Conservation (phyloP, 257 asterid species). For the Ocimum tenuiflorum region DNA sequence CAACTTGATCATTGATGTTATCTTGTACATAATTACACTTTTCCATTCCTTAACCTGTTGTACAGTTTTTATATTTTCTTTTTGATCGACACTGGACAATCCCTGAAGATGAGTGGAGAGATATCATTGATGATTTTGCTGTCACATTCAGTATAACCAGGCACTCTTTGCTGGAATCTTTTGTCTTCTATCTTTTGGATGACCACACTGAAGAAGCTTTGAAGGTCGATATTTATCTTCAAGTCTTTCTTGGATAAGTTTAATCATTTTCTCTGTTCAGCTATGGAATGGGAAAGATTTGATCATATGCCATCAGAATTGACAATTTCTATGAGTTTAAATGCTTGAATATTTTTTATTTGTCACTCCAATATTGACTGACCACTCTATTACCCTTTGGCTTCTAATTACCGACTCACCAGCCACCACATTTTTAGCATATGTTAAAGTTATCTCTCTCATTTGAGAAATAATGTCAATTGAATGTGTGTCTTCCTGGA, state of each 20-base stretch:
- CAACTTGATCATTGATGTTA: not conserved
- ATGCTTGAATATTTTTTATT: no score
- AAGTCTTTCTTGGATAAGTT: not conserved
- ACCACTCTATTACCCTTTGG: not conserved
- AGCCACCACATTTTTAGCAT: not conserved
- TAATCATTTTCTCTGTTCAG: not conserved
- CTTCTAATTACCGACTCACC: not conserved
- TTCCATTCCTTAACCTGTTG: slow-evolving; percentile 42
- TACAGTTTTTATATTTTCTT: slow-evolving; percentile 78
- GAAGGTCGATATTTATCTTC: slow-evolving; percentile 43
- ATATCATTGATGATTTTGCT: slow-evolving; percentile 75
- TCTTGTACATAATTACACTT: not conserved
- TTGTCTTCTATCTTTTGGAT: slow-evolving; percentile 76
- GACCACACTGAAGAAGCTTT: slow-evolving; percentile 76
- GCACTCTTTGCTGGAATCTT: slow-evolving; percentile 82
- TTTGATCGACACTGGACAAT: slow-evolving; percentile 83
- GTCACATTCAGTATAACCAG: slow-evolving; percentile 70
- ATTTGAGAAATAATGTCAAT: not conserved
- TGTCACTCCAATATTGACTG: no score
- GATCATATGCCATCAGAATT: not conserved
- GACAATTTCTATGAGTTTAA: not conserved
- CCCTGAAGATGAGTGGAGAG: slow-evolving; percentile 67
- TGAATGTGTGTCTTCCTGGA: not conserved
- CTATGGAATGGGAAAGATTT: not conserved
- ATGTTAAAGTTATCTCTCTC: not conserved